A percentile compares a stretch with the other conserved stretches of the same genome.
These are phyloP conservation scores for Gastrolobium bilobum DNA, from an alignment of 306 rosid genomes.

Conservation along the genomic window DNA sequence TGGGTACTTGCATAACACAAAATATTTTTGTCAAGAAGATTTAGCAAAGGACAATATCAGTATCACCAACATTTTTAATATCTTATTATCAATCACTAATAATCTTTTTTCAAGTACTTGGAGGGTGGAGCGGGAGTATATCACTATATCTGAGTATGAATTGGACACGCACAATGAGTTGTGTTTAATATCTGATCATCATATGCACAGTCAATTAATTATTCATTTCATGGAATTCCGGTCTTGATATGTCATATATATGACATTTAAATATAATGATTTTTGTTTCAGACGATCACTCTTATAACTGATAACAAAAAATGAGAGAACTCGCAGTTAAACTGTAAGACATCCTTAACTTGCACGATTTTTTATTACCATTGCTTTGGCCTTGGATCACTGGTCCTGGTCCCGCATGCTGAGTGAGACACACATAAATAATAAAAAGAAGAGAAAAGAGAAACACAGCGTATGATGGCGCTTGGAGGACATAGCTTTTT, in stretches of 20 bases:
- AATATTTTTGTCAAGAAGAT: background rate
- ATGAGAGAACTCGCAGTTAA: background rate
- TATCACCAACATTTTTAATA: background rate
- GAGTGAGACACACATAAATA: slow-evolving; percentile 2
- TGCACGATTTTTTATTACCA: background rate
- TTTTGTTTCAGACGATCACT: background rate
- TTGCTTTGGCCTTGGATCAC: background rate
- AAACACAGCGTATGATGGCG: slow-evolving; percentile 36
- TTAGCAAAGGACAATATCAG: background rate
- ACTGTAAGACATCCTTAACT: background rate
- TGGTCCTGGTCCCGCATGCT: slow-evolving; percentile 39
- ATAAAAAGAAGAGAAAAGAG: background rate
- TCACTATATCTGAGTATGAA: slow-evolving; percentile 6
- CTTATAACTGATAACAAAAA: background rate
- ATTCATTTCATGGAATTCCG: slow-evolving; percentile 38
- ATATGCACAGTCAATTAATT: slow-evolving; percentile 6
- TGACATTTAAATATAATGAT: slow-evolving; percentile 43
- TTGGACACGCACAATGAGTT: background rate
- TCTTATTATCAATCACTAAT: too few relatives aligned
- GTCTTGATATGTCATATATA: slow-evolving; percentile 31
- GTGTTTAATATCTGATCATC: background rate
- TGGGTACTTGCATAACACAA: too few relatives aligned
- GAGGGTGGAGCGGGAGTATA: background rate
- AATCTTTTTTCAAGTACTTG: background rate
- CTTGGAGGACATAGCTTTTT: slow-evolving; percentile 34